Evolutionary conservation across 352 stramenopile species (phyloP).

Genomic region (Plasmopara muralis): DNA sequence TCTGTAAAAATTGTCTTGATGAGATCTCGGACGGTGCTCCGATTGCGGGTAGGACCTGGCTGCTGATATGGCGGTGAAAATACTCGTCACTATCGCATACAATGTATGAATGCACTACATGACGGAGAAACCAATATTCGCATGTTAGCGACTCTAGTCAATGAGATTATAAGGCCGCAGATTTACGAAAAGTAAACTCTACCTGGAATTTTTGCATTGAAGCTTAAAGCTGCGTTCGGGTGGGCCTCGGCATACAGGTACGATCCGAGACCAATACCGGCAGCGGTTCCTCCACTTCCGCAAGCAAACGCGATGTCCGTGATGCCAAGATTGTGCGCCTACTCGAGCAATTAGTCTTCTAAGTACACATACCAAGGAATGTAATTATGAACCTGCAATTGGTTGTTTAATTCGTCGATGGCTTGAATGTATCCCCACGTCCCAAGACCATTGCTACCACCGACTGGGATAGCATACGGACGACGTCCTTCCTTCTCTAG

Average conservation of each 20-base stretch:
- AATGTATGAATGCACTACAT: no score
- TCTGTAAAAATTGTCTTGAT: conserved; percentile 63
- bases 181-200: conserved; percentile 8
- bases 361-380: no score
- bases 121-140: no score
- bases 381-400: no score
- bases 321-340: conserved; percentile 47
- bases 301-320: conserved; percentile 84
- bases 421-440: conserved; percentile 92
- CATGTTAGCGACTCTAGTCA: no score
- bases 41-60: no score
- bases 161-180: no score
- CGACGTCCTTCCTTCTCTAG: conserved; percentile 45
- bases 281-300: conserved; percentile 69
- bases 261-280: conserved; percentile 66
- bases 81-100: no score
- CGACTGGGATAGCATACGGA: conserved; percentile 79
- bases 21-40: conserved; percentile 30
- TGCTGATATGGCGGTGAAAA: no score
- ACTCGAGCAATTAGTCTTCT: no score
- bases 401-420: conserved; percentile 65
- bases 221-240: conserved; percentile 29
- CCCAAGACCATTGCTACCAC: conserved; percentile 88
- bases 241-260: conserved; percentile 52
- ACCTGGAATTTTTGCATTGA: conserved; percentile 33